phyloP scores from a whole-genome alignment of 2,329 filamentous ascomycete species.

The Phialophora macrospora region DNA sequence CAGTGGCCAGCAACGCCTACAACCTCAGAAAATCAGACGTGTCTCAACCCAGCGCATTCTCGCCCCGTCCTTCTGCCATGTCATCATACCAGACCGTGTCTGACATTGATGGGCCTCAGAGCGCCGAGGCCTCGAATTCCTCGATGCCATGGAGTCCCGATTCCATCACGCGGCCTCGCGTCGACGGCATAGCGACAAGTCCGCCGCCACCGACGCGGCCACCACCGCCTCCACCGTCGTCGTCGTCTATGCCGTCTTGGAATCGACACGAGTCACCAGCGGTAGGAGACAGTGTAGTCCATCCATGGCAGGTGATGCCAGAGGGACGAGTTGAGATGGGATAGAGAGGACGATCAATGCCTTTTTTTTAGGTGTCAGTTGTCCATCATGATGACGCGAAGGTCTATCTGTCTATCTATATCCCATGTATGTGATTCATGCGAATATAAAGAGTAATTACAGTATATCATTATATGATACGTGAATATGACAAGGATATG shows the following conservation, averaged over 20 bases:
- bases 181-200: neutral
- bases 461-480: no score
- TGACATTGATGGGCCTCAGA: neutral
- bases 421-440: no score
- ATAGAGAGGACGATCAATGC: no score
- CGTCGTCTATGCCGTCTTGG: no score
- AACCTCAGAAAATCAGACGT: neutral
- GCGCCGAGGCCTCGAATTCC: neutral
- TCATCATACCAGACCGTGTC: neutral
- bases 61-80: neutral
- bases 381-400: no score
- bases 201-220: slow-evolving; percentile 1
- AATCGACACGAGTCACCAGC: neutral
- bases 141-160: slow-evolving; percentile 8
- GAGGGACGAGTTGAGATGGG: neutral
- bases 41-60: slow-evolving; percentile 1
- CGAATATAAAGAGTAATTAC: no score
- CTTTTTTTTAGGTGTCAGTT: no score
- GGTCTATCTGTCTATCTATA: no score
- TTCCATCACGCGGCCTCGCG: slow-evolving; percentile 1
- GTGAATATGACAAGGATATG: no score
- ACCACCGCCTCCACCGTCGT: neutral
- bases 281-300: neutral
- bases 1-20: slow-evolving; percentile 1
- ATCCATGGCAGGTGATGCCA: neutral